phyloP scores from a whole-genome alignment of 2,329 filamentous ascomycete species.

The Aspergillus fructus region DNA sequence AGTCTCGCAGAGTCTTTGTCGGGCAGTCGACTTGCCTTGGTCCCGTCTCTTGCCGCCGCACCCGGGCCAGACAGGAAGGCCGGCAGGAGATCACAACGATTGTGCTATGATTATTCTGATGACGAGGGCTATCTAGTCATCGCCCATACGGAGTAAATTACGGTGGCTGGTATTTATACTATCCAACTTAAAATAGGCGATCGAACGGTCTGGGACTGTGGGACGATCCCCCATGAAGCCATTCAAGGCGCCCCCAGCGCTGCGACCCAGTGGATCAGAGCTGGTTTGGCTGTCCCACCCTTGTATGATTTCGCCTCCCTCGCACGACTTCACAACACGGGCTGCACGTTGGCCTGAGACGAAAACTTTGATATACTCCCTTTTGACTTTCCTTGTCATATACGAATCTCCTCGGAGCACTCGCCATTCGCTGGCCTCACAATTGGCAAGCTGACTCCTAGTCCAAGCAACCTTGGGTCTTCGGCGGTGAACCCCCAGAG shows the following conservation, averaged over 20 bases:
- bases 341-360: neutral
- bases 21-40: neutral
- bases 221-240: conserved; percentile 21
- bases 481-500: conserved; percentile 8
- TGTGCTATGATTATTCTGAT: no score
- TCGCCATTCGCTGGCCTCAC: conserved; percentile 1
- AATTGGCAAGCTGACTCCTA: neutral
- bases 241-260: conserved; percentile 17
- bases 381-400: neutral
- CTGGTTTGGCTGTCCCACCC: conserved; percentile 6
- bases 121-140: neutral
- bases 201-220: conserved; percentile 28
- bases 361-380: conserved; percentile 11
- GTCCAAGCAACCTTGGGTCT: neutral
- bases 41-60: conserved; percentile 17
- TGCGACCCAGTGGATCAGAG: conserved; percentile 10
- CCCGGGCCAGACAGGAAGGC: conserved; percentile 11
- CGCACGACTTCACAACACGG: conserved; percentile 7
- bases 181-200: conserved; percentile 26
- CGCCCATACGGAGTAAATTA: neutral
- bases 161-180: conserved; percentile 1
- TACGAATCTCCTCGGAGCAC: conserved; percentile 7
- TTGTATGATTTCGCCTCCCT: conserved; percentile 17
- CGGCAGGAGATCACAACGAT: neutral
- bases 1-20: no score